Evolutionary conservation across 2,329 filamentous ascomycete genomes (phyloP).

Genomic region (Helicocarpus griseus): DNA sequence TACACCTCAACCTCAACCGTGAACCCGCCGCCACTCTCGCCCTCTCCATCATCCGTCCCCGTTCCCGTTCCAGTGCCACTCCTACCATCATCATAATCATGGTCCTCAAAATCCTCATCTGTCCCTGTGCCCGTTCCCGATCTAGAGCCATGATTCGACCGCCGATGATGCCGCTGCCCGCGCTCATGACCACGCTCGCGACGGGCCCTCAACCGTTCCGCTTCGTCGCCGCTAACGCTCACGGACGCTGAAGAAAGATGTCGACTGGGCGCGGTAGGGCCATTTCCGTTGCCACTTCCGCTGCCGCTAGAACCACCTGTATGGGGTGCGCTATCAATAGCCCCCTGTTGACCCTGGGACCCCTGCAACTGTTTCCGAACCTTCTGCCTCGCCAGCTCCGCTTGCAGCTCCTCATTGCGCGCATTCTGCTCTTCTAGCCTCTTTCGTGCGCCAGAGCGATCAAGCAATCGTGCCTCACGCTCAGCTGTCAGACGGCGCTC

Average conservation of each 20-base stretch:
- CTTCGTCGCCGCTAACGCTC: not conserved
- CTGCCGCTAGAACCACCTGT: not conserved
- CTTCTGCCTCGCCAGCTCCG: constrained; percentile 44
- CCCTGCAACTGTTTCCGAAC: not conserved
- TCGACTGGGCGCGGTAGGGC: not conserved
- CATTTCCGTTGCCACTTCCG: not conserved
- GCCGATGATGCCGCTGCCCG: not conserved
- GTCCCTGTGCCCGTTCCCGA: constrained; percentile 28
- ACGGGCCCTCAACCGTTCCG: not conserved
- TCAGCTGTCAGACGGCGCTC: constrained; percentile 85
- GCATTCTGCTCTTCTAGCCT: constrained; percentile 65
- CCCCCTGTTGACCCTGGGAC: too few relatives aligned
- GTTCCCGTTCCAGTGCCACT: constrained; percentile 12
- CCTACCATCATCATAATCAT: constrained; percentile 10
- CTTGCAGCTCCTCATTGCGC: constrained; percentile 62
- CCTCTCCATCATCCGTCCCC: constrained; percentile 7
- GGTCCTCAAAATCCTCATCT: constrained; percentile 12
- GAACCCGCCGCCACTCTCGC: constrained; percentile 8
- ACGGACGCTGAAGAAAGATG: not conserved
- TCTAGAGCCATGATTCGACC: not conserved
- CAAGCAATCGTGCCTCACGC: constrained; percentile 72
- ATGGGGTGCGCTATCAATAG: not conserved
- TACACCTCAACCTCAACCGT: constrained; percentile 15
- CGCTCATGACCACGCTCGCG: not conserved
- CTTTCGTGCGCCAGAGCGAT: constrained; percentile 73